Evolutionary conservation across 1,139 yeast species (phyloP).

Genomic region (Kodamaea plutei): DNA sequence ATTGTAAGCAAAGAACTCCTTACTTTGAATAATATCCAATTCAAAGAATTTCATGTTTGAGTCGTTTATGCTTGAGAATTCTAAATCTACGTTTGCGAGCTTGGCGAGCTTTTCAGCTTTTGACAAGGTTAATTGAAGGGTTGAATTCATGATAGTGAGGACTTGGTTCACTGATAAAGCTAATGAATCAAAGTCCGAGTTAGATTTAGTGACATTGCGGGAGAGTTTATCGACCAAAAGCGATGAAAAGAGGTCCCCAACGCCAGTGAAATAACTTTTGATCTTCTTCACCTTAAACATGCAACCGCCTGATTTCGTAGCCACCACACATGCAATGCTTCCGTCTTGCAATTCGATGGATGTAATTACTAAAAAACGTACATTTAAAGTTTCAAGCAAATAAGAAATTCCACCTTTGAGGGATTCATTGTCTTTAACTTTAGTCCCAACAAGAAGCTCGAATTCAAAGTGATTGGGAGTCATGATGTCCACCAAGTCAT

Average conservation of each 20-base stretch:
- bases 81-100: not conserved
- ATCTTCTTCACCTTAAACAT: conserved; percentile 49
- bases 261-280: conserved; percentile 81
- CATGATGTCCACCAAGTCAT: conserved; percentile 56
- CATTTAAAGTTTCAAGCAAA: conserved; percentile 49
- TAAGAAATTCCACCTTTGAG: conserved; percentile 44
- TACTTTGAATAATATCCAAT: conserved; percentile 35
- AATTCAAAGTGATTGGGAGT: conserved; percentile 94
- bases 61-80: conserved; percentile 26
- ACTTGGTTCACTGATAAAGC: conserved; percentile 44
- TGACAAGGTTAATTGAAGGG: conserved; percentile 38
- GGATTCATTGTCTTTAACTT: conserved; percentile 36
- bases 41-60: conserved; percentile 40
- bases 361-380: conserved; percentile 67
- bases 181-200: conserved; percentile 13
- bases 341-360: conserved; percentile 28
- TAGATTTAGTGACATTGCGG: conserved; percentile 16
- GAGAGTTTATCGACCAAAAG: conserved; percentile 59
- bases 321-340: conserved; percentile 8
- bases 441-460: conserved; percentile 60
- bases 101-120: too few species aligned
- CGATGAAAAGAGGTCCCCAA: conserved; percentile 89
- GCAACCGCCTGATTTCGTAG: conserved; percentile 9
- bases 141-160: conserved; percentile 45
- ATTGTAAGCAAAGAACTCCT: conserved; percentile 23